A percentile compares a stretch with the other conserved stretches of the same genome.
phyloP scores from a whole-genome alignment of 257 asterid genomes.

The Gentiana macrophylla region DNA sequence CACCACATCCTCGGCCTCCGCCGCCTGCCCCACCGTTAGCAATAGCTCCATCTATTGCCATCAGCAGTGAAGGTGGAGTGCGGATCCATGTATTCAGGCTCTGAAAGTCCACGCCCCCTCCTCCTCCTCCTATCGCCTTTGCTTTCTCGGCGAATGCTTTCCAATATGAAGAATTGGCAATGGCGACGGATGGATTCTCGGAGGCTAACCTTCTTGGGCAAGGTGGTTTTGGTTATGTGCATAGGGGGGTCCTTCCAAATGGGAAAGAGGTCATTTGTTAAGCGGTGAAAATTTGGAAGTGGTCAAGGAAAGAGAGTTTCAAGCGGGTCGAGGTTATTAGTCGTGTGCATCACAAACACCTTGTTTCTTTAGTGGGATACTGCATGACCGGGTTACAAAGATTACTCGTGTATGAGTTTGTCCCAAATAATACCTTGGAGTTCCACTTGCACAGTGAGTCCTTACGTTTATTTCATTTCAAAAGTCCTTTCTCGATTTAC shows the following conservation, averaged over 20 bases:
- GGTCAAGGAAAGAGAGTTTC: conserved; percentile 65
- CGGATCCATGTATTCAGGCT: conserved; percentile 59
- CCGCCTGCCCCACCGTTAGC: conserved; percentile 9
- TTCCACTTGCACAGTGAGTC: conserved; percentile 6
- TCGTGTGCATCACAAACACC: conserved; percentile 57
- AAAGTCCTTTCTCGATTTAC: conserved; percentile 38
- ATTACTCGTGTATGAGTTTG: conserved; percentile 86
- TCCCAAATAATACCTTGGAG: conserved; percentile 21
- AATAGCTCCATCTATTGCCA: conserved; percentile 23
- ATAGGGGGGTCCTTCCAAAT: conserved; percentile 55
- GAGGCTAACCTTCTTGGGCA: conserved; percentile 44
- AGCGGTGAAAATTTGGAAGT: conserved; percentile 46
- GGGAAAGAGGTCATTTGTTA: conserved; percentile 47
- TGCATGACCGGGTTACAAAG: conserved; percentile 54
- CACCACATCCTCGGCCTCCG: conserved; percentile 37
- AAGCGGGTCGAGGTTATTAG: conserved; percentile 55
- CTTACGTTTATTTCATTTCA: background rate
- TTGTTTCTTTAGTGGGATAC: conserved; percentile 55
- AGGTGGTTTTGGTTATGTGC: conserved; percentile 66
- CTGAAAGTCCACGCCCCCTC: conserved; percentile 47
- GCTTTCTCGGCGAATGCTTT: conserved; percentile 13
- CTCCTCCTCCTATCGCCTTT: conserved; percentile 37
- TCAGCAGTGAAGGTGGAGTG: conserved; percentile 65
- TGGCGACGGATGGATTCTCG: conserved; percentile 39
- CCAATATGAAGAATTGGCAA: conserved; percentile 41